These are phyloP conservation scores for Didymella sp. DNA, from an alignment of 2,329 filamentous ascomycete species.

Conservation along the genomic window DNA sequence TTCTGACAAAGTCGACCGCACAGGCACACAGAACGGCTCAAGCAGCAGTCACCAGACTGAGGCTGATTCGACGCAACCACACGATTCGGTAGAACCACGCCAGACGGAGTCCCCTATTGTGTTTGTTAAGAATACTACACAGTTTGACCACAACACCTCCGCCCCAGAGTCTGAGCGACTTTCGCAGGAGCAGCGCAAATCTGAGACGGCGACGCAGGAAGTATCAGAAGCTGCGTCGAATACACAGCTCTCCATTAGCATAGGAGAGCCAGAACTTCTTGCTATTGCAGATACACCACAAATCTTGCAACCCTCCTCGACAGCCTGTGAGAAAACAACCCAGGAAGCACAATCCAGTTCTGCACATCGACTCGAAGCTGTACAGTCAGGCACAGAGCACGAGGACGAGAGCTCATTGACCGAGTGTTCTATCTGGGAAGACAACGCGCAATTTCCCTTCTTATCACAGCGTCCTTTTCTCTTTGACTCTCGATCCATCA, in stretches of 20 bases:
- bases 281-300: constrained; percentile 12
- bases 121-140: constrained; percentile 7
- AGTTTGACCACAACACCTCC: not conserved
- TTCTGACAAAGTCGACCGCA: not conserved
- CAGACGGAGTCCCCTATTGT: not conserved
- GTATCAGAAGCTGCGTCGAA: not conserved
- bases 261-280: not conserved
- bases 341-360: not conserved
- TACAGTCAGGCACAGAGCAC: not conserved
- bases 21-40: not conserved
- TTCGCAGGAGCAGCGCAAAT: not conserved
- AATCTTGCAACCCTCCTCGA: constrained; percentile 3
- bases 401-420: not conserved
- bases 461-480: constrained; percentile 20
- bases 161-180: not conserved
- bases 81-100: not conserved
- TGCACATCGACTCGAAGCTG: not conserved
- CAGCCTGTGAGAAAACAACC: not conserved
- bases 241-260: not conserved
- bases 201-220: not conserved
- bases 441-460: constrained; percentile 24
- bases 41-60: not conserved
- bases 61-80: not conserved
- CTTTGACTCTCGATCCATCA: not conserved
- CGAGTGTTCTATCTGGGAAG: constrained; percentile 19